Percentiles rank a stretch among this genome's conserved stretches.
Evolutionary conservation across 768 basidiomycete species (phyloP).

Genomic region (Calocera viscosa): DNA sequence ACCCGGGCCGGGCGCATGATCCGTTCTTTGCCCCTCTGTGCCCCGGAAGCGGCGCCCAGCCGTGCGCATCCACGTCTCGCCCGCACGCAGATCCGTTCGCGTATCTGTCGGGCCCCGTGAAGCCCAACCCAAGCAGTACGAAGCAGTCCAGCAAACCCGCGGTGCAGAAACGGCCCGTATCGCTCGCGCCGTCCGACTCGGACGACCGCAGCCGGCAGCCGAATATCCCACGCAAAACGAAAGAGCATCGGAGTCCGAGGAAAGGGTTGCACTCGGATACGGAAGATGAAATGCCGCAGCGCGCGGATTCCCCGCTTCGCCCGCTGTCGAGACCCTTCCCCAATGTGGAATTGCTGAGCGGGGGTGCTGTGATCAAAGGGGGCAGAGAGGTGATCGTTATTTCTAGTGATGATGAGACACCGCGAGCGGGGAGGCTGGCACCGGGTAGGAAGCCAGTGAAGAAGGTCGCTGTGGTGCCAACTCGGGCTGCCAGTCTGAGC

Average conservation of each 20-base stretch:
- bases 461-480: not conserved
- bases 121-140: not conserved
- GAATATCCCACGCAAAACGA: not conserved
- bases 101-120: not conserved
- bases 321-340: too few relatives aligned
- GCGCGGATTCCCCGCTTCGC: too few relatives aligned
- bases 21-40: not conserved
- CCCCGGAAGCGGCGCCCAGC: not conserved
- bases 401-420: not conserved
- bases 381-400: not conserved
- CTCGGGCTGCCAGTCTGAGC: not conserved
- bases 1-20: not conserved
- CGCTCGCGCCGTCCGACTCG: not conserved
- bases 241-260: not conserved
- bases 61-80: not conserved
- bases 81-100: not conserved
- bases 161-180: not conserved
- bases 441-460: not conserved
- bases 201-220: not conserved
- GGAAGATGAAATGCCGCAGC: too few relatives aligned
- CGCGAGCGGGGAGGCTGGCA: not conserved
- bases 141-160: not conserved
- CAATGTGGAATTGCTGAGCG: too few relatives aligned
- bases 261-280: too few relatives aligned
- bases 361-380: too few relatives aligned